Percentiles rank a stretch among this genome's conserved stretches.
phyloP scores from a whole-genome alignment of 257 asterid genomes.

The Solanum okadae region DNA sequence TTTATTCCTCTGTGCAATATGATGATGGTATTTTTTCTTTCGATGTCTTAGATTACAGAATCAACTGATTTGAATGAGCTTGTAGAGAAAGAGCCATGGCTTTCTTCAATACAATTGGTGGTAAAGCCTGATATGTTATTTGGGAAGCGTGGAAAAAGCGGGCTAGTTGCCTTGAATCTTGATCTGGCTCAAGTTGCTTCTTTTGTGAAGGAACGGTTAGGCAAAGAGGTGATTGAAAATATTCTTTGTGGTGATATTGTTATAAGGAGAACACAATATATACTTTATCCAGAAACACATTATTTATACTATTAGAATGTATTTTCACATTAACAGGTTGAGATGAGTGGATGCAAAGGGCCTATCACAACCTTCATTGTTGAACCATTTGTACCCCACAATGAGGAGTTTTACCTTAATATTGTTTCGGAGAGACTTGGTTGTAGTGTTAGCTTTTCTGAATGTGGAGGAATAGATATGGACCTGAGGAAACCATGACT shows the following conservation, averaged over 20 bases:
- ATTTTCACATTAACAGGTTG: conserved; percentile 40
- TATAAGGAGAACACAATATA: conserved; percentile 37
- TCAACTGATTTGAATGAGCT: conserved; percentile 66
- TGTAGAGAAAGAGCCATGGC: conserved; percentile 73
- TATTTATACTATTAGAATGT: background rate
- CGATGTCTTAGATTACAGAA: conserved; percentile 53
- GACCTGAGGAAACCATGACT: conserved; percentile 98
- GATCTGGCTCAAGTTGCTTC: conserved; percentile 75
- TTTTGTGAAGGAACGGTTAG: conserved; percentile 77
- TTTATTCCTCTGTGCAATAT: background rate
- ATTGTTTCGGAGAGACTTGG: conserved; percentile 93
- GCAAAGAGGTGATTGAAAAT: conserved; percentile 65
- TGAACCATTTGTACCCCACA: conserved; percentile 84
- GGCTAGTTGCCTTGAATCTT: conserved; percentile 76
- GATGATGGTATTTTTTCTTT: background rate
- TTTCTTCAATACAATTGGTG: conserved; percentile 62
- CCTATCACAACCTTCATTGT: conserved; percentile 90
- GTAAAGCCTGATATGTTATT: conserved; percentile 92
- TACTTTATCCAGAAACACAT: background rate
- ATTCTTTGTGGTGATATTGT: background rate
- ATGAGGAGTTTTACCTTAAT: conserved; percentile 77
- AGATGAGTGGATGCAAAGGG: conserved; percentile 95
- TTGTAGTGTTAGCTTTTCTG: conserved; percentile 88
- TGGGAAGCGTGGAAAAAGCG: conserved; percentile 94
- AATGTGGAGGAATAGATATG: conserved; percentile 93